Evolutionary conservation across 1,284 basidiomycete genomes (phyloP), one percentile per base, ranked within the genome.

Genomic region (Anthracocystis panici-leucophaei): DNA sequence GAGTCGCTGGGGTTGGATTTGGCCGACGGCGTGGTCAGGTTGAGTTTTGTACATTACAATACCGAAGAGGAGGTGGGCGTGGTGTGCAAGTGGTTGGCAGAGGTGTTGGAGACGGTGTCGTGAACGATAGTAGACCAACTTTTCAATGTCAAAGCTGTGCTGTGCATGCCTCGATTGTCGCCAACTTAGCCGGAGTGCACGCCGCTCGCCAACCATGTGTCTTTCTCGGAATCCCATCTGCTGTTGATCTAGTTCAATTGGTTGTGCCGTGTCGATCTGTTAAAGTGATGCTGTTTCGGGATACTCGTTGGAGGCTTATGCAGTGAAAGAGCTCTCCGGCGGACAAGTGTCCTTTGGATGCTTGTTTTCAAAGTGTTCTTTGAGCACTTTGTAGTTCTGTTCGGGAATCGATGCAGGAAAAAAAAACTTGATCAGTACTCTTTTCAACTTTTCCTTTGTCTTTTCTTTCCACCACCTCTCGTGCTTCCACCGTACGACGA

Each of bases 21-120:
- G 35, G 62, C 79, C 79, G 91, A 92, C 74, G 91, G 90, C 0
- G 90, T 92, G 2, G 90, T 92, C 35, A 89, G 92, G 10, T 89
- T 93, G 65, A 92, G 91, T 4, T 85, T 93, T n/a, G 91, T 92
- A 20, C 92, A 93, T 77, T 92, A 93, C 82, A 92, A 93, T 82
- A 92, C 92, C 0, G 86, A 90, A 1, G 88, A 89, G 51, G 92
- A 93, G 79, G 91, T 92, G 82, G 89, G 57, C 86, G 74, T 77
- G 89, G 92, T 76, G 87, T 91, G 51, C 82, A 83, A 0, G 84
- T 29, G 57, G 62, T 53, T 89, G 87, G 64, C 88, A 87, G 69
- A 88, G 87, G 70, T 89, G 75, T 59, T 59, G 40, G 25, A 64
- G 2, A 5, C 44, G 16, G 52, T 65, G 10, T 10, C 65, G 27